Percentiles rank a stretch among this genome's conserved stretches.
Evolutionary conservation across 768 basidiomycete genomes (phyloP).

Genomic region (Lentinula sp.): DNA sequence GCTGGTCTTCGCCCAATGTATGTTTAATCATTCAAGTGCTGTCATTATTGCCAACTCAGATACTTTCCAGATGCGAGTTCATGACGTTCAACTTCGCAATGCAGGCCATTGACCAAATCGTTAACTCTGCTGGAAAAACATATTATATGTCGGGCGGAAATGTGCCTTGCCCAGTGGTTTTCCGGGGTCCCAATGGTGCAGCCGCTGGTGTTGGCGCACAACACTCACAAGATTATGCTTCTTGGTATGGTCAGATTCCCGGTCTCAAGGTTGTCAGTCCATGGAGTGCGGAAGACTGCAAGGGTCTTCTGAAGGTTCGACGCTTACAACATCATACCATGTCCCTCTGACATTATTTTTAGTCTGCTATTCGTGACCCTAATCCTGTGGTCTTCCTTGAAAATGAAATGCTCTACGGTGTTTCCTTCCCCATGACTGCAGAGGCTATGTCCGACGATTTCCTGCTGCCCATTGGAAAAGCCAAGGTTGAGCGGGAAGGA

Average conservation of each 20-base stretch:
- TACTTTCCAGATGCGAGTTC: conserved; percentile 79
- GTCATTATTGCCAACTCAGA: not conserved
- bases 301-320: conserved; percentile 88
- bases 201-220: conserved; percentile 95
- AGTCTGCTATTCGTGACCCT: conserved; percentile 97
- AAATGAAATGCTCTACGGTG: conserved; percentile 98
- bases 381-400: conserved; percentile 99
- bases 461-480: conserved; percentile 94
- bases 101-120: conserved; percentile 99
- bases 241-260: conserved; percentile 91
- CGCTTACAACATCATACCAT: not conserved
- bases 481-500: conserved; percentile 91
- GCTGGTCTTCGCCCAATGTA: conserved; percentile 92
- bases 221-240: conserved; percentile 96
- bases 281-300: conserved; percentile 99
- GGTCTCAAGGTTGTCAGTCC: conserved; percentile 98
- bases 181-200: conserved; percentile 99
- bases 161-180: conserved; percentile 96
- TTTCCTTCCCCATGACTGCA: conserved; percentile 91
- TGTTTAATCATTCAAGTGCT: conserved; percentile 15
- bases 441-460: conserved; percentile 96
- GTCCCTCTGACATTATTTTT: not conserved
- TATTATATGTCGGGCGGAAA: conserved; percentile 99
- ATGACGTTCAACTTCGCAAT: conserved; percentile 99
- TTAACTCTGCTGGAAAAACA: conserved; percentile 99